Base-by-base conservation (phyloP, 202 grass and related monocot genomes). In the Hordeum pubiflorum region DNA sequence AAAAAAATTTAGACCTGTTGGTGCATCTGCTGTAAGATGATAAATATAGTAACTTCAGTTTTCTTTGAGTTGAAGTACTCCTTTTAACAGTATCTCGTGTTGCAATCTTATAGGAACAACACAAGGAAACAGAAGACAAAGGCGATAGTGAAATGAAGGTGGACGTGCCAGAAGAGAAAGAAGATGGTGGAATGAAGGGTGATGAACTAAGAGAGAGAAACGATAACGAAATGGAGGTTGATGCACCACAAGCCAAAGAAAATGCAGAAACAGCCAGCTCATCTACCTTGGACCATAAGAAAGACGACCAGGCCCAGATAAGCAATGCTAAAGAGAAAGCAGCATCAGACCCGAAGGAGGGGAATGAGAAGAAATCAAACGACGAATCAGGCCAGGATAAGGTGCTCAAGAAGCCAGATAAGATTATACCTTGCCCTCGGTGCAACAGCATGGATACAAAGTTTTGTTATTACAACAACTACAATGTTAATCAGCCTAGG, bases 391-490 rank as follows among this genome's bases (percentile, higher is more conserved):
- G 58, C 10, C 69, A 76, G 65, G 90, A 95, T 69, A 99, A 89
- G 63, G 33, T 83, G 27, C 92, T 91, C 17, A 97, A 97, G 79
- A 97, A 93, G 54, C 95, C 95, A 21, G 95, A 97, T 68, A 97
- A 97, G 58, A 91, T 97, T 73, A 56, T 94, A 39, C 88, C 92
- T 29, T 97, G 92, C 46, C 95, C 95, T 86, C 88, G 95, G 48
- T 97, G 95, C 77, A 97, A 93, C 69, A 97, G 95, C 69, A 93
- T 97, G 92, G 95, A 97, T 38, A 97, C 95, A 40, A 97, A 97
- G 86, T 97, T 97, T 57, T 97, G 95, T 76, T 97, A 97, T 61
- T 97, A 94, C 84, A 97, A 97, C 79, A 97, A 97, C 48, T 97
- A 94, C 75, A 97, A 97, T 15, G 84, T 97, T 52, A 97, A 93